phyloP scores from a whole-genome alignment of 768 basidiomycete species.

The Termitomyces sp. region DNA sequence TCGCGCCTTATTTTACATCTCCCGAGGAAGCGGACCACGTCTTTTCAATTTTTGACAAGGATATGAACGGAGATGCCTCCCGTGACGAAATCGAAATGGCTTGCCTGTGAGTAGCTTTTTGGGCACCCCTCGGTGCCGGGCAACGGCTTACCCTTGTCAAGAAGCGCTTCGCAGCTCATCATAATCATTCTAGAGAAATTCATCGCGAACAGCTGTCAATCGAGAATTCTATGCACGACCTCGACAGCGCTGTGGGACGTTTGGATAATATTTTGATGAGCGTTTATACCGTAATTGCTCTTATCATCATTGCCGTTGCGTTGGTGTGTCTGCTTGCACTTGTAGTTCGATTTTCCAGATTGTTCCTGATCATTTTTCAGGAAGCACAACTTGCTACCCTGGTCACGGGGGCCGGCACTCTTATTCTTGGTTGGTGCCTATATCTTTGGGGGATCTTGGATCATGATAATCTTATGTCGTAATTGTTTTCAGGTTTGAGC shows the following conservation, averaged over 20 bases:
- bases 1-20: constrained; percentile 67
- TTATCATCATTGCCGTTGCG: constrained; percentile 82
- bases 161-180: constrained; percentile 1
- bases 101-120: constrained; percentile 48
- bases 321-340: constrained; percentile 45
- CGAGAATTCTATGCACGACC: constrained; percentile 82
- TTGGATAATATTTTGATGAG: constrained; percentile 87
- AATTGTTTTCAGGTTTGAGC: constrained; percentile 53
- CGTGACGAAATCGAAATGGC: constrained; percentile 77
- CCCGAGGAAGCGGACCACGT: constrained; percentile 67
- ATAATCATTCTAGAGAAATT: constrained; percentile 51
- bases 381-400: constrained; percentile 73
- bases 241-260: constrained; percentile 86
- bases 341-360: neutral
- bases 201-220: constrained; percentile 86
- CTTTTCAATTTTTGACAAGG: constrained; percentile 68
- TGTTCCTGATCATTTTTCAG: constrained; percentile 29
- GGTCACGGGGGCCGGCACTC: constrained; percentile 71
- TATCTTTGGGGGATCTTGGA: neutral
- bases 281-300: constrained; percentile 66
- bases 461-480: constrained; percentile 1
- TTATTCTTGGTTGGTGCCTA: constrained; percentile 42
- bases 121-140: constrained; percentile 8
- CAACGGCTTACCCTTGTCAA: neutral
- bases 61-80: constrained; percentile 69